phyloP scores from a whole-genome alignment of 2,329 filamentous ascomycete genomes.

The Colletotrichum godetiae region DNA sequence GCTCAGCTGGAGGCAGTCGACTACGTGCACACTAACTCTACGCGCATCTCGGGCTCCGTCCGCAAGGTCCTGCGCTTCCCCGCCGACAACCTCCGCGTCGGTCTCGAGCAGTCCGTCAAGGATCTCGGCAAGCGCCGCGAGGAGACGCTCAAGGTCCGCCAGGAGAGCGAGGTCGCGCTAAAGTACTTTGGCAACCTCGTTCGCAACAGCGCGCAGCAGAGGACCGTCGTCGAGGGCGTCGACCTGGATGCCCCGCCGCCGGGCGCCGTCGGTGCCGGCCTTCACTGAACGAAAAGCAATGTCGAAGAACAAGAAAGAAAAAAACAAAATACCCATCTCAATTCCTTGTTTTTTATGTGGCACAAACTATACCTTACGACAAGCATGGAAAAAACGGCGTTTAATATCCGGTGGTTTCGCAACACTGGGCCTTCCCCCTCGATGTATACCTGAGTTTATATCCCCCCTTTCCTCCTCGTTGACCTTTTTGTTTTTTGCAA shows the following conservation, averaged over 20 bases:
- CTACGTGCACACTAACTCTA: slow-evolving; percentile 90
- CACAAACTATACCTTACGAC: slow-evolving; percentile 29
- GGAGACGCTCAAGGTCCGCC: slow-evolving; percentile 83
- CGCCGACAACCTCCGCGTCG: slow-evolving; percentile 85
- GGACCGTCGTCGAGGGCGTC: slow-evolving; percentile 60
- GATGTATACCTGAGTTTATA: slow-evolving; percentile 31
- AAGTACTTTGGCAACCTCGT: slow-evolving; percentile 94
- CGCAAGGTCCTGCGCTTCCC: slow-evolving; percentile 90
- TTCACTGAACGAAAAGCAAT: slow-evolving; percentile 12
- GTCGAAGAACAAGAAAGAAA: not conserved
- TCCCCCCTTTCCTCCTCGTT: slow-evolving; percentile 6
- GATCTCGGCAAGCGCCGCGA: slow-evolving; percentile 82
- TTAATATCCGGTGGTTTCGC: slow-evolving; percentile 15
- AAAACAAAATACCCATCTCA: not conserved
- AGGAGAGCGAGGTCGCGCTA: slow-evolving; percentile 85
- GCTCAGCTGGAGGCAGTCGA: slow-evolving; percentile 84
- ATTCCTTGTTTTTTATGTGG: slow-evolving; percentile 26
- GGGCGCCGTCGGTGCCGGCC: slow-evolving; percentile 37
- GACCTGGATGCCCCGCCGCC: slow-evolving; percentile 66
- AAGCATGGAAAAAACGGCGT: slow-evolving; percentile 35
- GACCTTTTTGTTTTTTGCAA: not conserved
- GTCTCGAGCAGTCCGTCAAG: slow-evolving; percentile 86
- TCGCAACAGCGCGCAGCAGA: slow-evolving; percentile 68
- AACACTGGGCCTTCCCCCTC: slow-evolving; percentile 19
- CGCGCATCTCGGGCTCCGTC: slow-evolving; percentile 85